Percentiles rank a stretch among this genome's conserved stretches.
These are phyloP conservation scores for Myrica gale DNA, from an alignment of 306 rosid genomes.

Conservation along the genomic window DNA sequence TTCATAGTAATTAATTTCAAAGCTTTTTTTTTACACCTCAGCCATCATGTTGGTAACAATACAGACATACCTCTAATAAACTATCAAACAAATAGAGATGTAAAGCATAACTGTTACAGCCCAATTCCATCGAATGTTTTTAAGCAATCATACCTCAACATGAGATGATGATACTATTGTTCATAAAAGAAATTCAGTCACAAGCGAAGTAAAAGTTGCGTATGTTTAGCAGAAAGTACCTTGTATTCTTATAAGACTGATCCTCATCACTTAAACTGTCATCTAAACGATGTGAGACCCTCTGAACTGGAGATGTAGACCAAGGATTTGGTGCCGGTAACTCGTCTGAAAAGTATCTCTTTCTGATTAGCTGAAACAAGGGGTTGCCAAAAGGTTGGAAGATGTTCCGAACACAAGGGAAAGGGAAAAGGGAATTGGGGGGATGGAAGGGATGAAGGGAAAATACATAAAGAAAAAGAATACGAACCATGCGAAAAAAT, in stretches of 20 bases:
- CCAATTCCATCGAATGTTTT: neutral
- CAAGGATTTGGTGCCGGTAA: conserved; percentile 56
- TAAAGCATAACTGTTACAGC: neutral
- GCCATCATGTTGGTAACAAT: neutral
- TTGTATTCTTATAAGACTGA: conserved; percentile 45
- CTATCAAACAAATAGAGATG: neutral
- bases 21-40: neutral
- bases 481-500: conserved; percentile 81
- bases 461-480: conserved; percentile 18
- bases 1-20: neutral
- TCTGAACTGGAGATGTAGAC: conserved; percentile 65
- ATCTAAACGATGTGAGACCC: conserved; percentile 62
- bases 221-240: conserved; percentile 42
- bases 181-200: conserved; percentile 6
- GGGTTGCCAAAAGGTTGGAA: conserved; percentile 31
- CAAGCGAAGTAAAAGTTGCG: conserved; percentile 2
- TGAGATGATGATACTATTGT: neutral
- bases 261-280: conserved; percentile 65
- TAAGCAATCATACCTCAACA: conserved; percentile 4
- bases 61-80: neutral
- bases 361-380: conserved; percentile 74
- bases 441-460: neutral
- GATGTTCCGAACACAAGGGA: conserved; percentile 6
- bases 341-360: conserved; percentile 90
- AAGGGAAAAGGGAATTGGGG: neutral